Base-by-base conservation (phyloP, 2,329 filamentous ascomycete genomes). In the Catunica adiposa region DNA sequence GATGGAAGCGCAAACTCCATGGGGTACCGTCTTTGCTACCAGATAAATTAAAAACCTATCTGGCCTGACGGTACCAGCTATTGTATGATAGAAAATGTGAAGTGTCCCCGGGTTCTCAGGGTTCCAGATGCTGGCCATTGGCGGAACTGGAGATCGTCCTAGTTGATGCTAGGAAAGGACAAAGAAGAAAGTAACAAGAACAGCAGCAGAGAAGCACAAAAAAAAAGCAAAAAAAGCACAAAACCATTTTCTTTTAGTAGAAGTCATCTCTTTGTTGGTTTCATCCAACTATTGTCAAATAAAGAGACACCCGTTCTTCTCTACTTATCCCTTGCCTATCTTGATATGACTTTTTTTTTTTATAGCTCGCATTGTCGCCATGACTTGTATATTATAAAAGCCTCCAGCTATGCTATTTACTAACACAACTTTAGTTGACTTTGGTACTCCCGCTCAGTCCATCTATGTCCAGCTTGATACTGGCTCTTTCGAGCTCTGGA, bases 401-500 rank as follows among this genome's bases (percentile, higher is more conserved):
- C 29, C 29, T 34, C 5, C 11, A 2, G 20, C 40, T 17, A 44
- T n/a, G 3, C 2, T 22, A 9, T 2, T n/a, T 4, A 44, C 40
- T 44, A n/a, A 3, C 40, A 3, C 8, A 51, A 29, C 47, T 44
- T 46, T 23, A 58, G 57, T 78, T 60, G 68, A 69, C 58, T 73
- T 80, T 51, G 77, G 77, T 50, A 78, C 71, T 2, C 77, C 77
- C 14, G 66, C 71, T 1, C 77, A 80, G 60, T 62, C 69, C 1
- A 71, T 79, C 53, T 75, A 69, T 56, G 74, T 78, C 9, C 75
- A 78, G 62, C 64, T 80, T 55, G 77, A 80, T 63, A 80, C 78
- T 0, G 76, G 77, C 48, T 79, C 76, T 8, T 79, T 77, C 61
- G 77, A 80, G 66, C 68, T 80, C 31, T 80, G 77, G 77, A 73